A percentile compares a stretch with the other conserved stretches of the same genome.
Conservation (phyloP, 768 basidiomycete genomes). For the Boletus huronensis region DNA sequence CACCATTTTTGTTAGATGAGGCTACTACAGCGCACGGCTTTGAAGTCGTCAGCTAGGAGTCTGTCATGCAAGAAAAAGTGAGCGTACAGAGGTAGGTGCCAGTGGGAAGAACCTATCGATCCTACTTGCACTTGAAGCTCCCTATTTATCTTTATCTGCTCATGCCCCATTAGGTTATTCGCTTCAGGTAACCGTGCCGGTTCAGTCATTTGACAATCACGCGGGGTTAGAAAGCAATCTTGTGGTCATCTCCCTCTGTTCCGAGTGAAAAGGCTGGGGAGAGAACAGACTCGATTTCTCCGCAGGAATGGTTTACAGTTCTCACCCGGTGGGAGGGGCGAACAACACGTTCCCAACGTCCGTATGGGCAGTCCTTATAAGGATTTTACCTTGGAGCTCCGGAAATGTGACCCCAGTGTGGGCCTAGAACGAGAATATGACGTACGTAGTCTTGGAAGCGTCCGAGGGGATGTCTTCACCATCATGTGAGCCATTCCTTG, state of each 20-base stretch:
- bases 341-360: neutral
- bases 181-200: neutral
- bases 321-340: neutral
- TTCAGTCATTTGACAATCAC: neutral
- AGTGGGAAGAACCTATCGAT: neutral
- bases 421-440: neutral
- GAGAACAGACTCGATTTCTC: neutral
- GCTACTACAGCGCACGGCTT: no score
- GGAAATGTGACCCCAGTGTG: no score
- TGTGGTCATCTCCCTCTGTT: neutral
- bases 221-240: neutral
- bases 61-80: neutral
- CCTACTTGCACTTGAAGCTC: neutral
- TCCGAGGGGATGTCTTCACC: no score
- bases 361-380: neutral
- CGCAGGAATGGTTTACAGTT: neutral
- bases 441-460: neutral
- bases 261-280: neutral
- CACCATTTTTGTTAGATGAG: constrained; percentile 5
- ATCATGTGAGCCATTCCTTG: no score
- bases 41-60: neutral
- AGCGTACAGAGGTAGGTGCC: neutral
- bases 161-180: neutral
- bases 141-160: neutral
- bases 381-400: no score